Percentiles rank a stretch among this genome's conserved stretches.
Conservation (phyloP, 73 alveolate genomes). For the Paramecium biaurelia region DNA sequence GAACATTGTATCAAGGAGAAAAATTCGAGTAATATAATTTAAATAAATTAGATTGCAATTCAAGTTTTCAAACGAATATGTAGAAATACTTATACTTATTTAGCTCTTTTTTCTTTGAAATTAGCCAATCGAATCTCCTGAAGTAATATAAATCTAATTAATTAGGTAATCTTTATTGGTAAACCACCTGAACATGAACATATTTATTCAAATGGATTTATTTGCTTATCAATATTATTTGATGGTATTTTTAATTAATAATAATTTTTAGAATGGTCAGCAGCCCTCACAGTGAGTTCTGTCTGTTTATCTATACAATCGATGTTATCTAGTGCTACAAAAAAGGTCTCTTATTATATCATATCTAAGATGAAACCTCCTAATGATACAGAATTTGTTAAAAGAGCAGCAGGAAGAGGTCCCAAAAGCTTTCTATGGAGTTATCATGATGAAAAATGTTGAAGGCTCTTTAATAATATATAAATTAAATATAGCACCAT, state of each 20-base stretch:
- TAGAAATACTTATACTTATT: slow-evolving; percentile 45
- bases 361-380: slow-evolving; percentile 68
- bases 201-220: slow-evolving; percentile 97
- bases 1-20: slow-evolving; percentile 92
- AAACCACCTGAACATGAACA: slow-evolving; percentile 95
- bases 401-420: slow-evolving; percentile 74
- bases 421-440: slow-evolving; percentile 87
- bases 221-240: slow-evolving; percentile 90
- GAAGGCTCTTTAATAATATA: slow-evolving; percentile 1
- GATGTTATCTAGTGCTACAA: slow-evolving; percentile 87
- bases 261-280: slow-evolving; percentile 81
- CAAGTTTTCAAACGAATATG: slow-evolving; percentile 82
- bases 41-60: slow-evolving; percentile 76
- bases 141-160: slow-evolving; percentile 64
- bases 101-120: slow-evolving; percentile 12
- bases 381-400: slow-evolving; percentile 75
- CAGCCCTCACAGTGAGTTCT: slow-evolving; percentile 90
- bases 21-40: slow-evolving; percentile 58
- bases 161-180: slow-evolving; percentile 85
- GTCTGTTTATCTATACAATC: slow-evolving; percentile 86
- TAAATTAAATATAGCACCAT: neutral
- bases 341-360: slow-evolving; percentile 54
- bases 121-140: slow-evolving; percentile 98
- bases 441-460: slow-evolving; percentile 66
- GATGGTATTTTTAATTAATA: slow-evolving; percentile 67